Base-by-base conservation (phyloP, 1,284 basidiomycete genomes). In the Sphagnurus paluster region DNA sequence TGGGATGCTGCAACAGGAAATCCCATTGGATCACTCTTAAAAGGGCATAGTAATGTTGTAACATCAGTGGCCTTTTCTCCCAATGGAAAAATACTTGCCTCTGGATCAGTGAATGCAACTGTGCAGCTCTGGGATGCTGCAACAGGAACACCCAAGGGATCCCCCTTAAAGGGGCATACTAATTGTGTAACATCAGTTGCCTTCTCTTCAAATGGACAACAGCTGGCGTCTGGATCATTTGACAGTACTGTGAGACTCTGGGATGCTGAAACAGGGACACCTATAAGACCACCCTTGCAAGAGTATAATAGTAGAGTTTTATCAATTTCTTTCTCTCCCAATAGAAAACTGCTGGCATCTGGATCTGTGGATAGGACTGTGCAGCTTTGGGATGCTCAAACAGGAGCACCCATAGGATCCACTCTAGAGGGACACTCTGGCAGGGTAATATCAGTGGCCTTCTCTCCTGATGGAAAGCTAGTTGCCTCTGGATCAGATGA, bases 291-390 rank as follows among this genome's bases (percentile, higher is more conserved):
- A 6, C 16, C n/a, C 10, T 20, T 42, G 5, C 9, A 25, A n/a
- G 40, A 32, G 4, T 32, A 42, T 25, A n/a, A 5, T 24, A 32
- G 23, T 8, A 13, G 3, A 11, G 19, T 42, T 6, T 14, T 3
- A n/a, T 42, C 11, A 2, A n/a, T 42, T 13, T 20, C n/a, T 1
- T 42, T 42, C 14, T 42, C 40, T 23, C 40, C 40, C 10, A 32
- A 42, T 34, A 32, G 40, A 13, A 32, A 17, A 10, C 20, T 2
- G 25, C 10, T 42, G 3, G 40, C 20, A 4, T 42, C 29, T 10
- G 17, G 20, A 11, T 42, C 40, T 13, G 13, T 4, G 4, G 40
- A 42, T n/a, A 7, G 5, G 5, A 42, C 40, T 19, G 19, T 42
- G 25, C 40, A 14, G 5, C 21, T 38, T 10, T 38, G 36, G 36